Evolutionary conservation across 1,139 yeast species (phyloP), one percentile per base, ranked within the genome.

Genomic region (Debaryomyces sp.): DNA sequence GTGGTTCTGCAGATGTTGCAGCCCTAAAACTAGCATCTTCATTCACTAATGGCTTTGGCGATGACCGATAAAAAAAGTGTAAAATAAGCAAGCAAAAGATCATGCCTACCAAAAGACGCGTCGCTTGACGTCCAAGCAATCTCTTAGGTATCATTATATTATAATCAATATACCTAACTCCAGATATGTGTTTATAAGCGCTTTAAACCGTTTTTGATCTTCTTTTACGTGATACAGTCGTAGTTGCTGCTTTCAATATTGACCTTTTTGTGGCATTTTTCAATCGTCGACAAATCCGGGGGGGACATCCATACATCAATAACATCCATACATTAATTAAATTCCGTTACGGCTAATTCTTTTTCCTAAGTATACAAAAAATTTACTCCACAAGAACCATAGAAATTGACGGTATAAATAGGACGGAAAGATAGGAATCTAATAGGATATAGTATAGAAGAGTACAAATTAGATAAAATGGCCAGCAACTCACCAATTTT

Each of bases 261-360:
- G 29, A 3, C 30, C 27, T 8, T 15, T 17, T 32, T 15, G 12
- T 13, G 35, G 3, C n/a, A 15, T 32, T 17, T 32, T 32, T 7
- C 13, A n/a, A 1, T 4, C 8, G 8, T 8, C 15, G 10, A 5
- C 34, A 39, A 13, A 26, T 39, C 33, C 35, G 42, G 33, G 4
- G 5, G 12, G 2, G 4, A 35, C 38, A 35, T 35, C 38, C 23
- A 12, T 18, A 18, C 37, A n/a, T n/a, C n/a, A n/a, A n/a, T n/a
- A n/a, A n/a, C n/a, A n/a, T n/a, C n/a, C n/a, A n/a, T n/a, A n/a
- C n/a, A 17, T 18, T 13, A 9, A 9, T 5, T 4, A 1, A 27
- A 15, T 39, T 41, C 43, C 43, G 43, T 41, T 13, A 22, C 33
- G 43, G 43, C 9, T 41, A 41, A 41, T 27, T 18, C 17, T 41